Base-by-base conservation (phyloP, 257 asterid species). In the Cynanchum wilfordii region DNA sequence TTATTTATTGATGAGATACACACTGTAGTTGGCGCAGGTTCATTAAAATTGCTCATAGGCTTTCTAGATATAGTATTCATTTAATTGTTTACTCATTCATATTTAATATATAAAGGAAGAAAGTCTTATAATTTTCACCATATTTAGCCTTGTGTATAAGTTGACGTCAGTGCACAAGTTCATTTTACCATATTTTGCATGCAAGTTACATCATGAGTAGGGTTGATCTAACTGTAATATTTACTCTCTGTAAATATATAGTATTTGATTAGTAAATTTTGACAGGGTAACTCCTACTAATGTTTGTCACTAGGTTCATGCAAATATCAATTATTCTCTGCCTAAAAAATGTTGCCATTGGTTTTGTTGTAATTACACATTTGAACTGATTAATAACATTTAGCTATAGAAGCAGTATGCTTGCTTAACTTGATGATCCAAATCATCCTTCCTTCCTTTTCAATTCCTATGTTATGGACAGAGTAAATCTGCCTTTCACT, bases 21-120 rank as follows among this genome's bases (percentile, higher is more conserved):
- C 82, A 92, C 97, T 7, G 95, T 92, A 44, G 98, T 92, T 82
- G 98, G 98, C 78, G 98, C 98, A 87, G 98, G 98, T 90, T 70
- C 27, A 74, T 76, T 36, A 52, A 72, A 51, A 56, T 25, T 55
- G 52, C 20, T 68, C 15, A 69, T 20, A 24, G 33, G 12, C 17
- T 70, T 36, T 49, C n/a, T 24, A 63, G 25, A 33, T 63, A 11
- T 7, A 3, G 25, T 60, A 13, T 13, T 9, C 20, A 4, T 63
- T 17, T 44, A 7, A 62, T 62, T 62, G 44, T 62, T 27, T 62
- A 20, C 15, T 27, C 44, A 12, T 60, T 15, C 25, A 36, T 60
- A n/a, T 60, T 30, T 60, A 29, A 10, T 30, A 15, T 45, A 30
- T 40, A 36, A 19, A 11, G 11, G 6, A 63, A 63, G 27, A 25